phyloP scores from a whole-genome alignment of 495 filamentous ascomycete species.

The Cercophora sp. region DNA sequence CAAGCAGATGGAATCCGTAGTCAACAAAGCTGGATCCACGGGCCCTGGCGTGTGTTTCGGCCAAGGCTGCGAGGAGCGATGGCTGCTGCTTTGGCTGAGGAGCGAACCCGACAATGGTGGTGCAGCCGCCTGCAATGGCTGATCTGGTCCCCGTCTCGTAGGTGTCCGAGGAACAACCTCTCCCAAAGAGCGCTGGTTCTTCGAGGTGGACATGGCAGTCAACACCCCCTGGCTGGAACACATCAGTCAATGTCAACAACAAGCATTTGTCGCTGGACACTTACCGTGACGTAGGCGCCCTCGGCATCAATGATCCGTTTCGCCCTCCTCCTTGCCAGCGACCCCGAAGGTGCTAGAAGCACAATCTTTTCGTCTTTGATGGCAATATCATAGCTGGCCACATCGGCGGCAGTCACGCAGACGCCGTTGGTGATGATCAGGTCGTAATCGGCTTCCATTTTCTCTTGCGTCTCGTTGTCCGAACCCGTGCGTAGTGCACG shows the following conservation, averaged over 20 bases:
- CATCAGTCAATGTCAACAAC: background rate
- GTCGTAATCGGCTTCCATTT: constrained; percentile 30
- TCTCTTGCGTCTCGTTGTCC: too few relatives aligned
- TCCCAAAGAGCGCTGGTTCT: constrained; percentile 45
- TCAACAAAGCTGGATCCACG: constrained; percentile 50
- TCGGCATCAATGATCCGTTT: constrained; percentile 44
- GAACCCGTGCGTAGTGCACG: too few relatives aligned
- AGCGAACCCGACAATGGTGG: constrained; percentile 57
- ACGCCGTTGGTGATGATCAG: constrained; percentile 45
- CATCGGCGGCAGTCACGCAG: constrained; percentile 46
- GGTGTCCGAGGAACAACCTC: constrained; percentile 46
- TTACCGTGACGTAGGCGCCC: constrained; percentile 47
- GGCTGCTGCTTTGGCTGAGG: constrained; percentile 48
- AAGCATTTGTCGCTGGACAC: background rate
- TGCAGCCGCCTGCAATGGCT: constrained; percentile 58
- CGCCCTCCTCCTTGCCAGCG: constrained; percentile 22
- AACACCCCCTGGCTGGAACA: constrained; percentile 32
- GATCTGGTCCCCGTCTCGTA: constrained; percentile 54
- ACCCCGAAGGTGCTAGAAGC: constrained; percentile 37
- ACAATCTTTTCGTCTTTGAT: constrained; percentile 51
- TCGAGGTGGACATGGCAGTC: constrained; percentile 46
- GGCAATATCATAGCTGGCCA: constrained; percentile 47
- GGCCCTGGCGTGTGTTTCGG: constrained; percentile 45
- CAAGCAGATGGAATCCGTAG: constrained; percentile 59
- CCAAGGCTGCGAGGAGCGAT: constrained; percentile 46